phyloP scores from a whole-genome alignment of 208 protist genomes.

The Sergeia podlipaevii region DNA sequence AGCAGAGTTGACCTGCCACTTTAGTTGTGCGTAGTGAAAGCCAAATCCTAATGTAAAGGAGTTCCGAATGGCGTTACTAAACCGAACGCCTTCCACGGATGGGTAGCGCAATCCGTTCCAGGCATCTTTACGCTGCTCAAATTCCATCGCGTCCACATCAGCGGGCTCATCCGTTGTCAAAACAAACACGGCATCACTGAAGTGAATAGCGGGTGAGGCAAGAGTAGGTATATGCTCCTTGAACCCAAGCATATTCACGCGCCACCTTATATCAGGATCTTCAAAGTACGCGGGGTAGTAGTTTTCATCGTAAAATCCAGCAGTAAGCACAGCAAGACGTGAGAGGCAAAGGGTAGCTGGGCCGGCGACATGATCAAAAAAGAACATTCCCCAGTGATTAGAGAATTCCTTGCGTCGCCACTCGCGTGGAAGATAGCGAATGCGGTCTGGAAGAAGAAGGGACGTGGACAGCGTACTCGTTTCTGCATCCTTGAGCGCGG shows the following conservation, averaged over 20 bases:
- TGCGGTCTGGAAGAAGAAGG: conserved; percentile 35
- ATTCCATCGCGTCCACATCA: background rate
- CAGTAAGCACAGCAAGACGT: conserved; percentile 31
- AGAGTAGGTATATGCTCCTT: too few species aligned
- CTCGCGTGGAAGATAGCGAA: conserved; percentile 21
- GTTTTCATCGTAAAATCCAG: conserved; percentile 59
- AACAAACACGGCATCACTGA: conserved; percentile 1
- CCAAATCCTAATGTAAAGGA: too few species aligned
- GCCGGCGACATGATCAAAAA: conserved; percentile 14
- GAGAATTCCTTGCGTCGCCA: conserved; percentile 1
- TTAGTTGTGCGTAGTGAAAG: too few species aligned
- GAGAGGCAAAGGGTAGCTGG: conserved; percentile 19
- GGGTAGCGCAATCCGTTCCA: too few species aligned
- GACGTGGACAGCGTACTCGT: conserved; percentile 25
- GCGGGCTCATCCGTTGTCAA: conserved; percentile 16
- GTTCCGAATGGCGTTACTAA: too few species aligned
- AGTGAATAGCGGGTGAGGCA: background rate
- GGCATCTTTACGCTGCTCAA: too few species aligned
- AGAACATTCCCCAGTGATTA: conserved; percentile 8
- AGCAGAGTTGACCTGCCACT: too few species aligned
- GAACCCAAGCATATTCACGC: conserved; percentile 31
- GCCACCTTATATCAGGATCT: conserved; percentile 34
- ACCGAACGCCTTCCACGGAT: too few species aligned
- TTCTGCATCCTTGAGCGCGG: conserved; percentile 22
- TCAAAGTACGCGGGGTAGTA: conserved; percentile 44